phyloP scores from a whole-genome alignment of 305 asterid species.

The Fraxinus velutina region DNA sequence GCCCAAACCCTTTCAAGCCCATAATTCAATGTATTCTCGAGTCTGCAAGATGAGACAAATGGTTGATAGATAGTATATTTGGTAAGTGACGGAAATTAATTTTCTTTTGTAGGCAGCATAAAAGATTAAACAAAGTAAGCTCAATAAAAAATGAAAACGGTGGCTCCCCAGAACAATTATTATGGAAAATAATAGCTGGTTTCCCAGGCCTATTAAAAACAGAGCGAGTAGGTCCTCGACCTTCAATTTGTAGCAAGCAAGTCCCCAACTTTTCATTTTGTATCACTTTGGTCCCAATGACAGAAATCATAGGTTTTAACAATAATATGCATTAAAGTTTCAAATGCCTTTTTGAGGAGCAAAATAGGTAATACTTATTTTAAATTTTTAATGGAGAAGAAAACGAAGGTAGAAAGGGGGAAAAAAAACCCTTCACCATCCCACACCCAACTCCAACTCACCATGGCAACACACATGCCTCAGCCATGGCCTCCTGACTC shows the following conservation, averaged over 20 bases:
- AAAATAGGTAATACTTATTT: neutral
- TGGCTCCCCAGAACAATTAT: neutral
- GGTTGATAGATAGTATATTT: slow-evolving; percentile 14
- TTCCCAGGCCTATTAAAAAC: neutral
- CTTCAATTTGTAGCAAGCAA: neutral
- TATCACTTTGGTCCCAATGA: neutral
- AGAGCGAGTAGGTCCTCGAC: neutral
- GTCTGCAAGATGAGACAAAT: slow-evolving; percentile 38
- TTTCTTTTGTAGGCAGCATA: neutral
- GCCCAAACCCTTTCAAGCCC: slow-evolving; percentile 73
- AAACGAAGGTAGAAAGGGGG: neutral
- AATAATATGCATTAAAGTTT: neutral
- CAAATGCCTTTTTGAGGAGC: neutral
- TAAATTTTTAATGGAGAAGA: neutral
- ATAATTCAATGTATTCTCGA: slow-evolving; percentile 54
- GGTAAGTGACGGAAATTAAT: neutral
- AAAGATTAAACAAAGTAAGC: neutral
- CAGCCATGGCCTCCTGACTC: neutral
- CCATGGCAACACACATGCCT: neutral
- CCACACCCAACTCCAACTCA: neutral
- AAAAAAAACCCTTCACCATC: neutral
- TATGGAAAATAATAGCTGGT: neutral
- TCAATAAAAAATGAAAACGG: neutral
- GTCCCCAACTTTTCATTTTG: neutral
- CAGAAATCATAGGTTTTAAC: neutral